A percentile compares a stretch with the other conserved stretches of the same genome.
phyloP scores from a whole-genome alignment of 768 basidiomycete genomes.

The Russula sp. region DNA sequence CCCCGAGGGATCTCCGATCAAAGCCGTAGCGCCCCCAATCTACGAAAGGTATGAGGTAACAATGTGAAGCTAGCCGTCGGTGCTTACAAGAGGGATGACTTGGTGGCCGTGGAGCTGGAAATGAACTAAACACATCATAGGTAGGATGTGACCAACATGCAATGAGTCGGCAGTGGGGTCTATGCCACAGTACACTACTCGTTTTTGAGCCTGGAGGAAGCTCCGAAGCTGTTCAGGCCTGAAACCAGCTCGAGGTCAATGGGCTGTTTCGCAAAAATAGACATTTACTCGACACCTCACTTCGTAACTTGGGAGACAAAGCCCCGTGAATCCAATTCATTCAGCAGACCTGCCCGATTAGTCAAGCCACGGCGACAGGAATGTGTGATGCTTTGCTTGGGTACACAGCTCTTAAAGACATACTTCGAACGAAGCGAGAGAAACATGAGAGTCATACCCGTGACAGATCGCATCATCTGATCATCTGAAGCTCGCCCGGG shows the following conservation, averaged over 20 bases:
- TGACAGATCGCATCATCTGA: not conserved
- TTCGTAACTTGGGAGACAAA: conserved; percentile 24
- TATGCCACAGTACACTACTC: conserved; percentile 76
- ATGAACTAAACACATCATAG: conserved; percentile 80
- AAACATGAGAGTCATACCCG: conserved; percentile 6
- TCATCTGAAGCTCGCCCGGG: no score
- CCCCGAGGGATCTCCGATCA: conserved; percentile 96
- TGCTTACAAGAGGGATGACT: conserved; percentile 73
- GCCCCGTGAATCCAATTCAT: conserved; percentile 18
- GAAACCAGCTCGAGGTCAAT: not conserved
- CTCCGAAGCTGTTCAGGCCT: conserved; percentile 21
- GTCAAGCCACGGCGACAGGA: conserved; percentile 1
- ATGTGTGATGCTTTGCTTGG: not conserved
- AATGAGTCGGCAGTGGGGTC: conserved; percentile 89
- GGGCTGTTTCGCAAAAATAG: not conserved
- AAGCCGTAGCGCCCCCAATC: conserved; percentile 95
- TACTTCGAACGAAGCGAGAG: not conserved
- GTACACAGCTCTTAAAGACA: not conserved
- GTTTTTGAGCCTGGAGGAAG: conserved; percentile 29
- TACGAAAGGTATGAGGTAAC: conserved; percentile 31
- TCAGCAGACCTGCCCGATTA: not conserved
- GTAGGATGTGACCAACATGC: conserved; percentile 91
- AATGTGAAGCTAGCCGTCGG: not conserved
- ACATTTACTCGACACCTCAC: conserved; percentile 4
- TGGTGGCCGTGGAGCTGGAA: conserved; percentile 83